Evolutionary conservation across 345 rosid genomes (phyloP).

Genomic region (Salix exigua): DNA sequence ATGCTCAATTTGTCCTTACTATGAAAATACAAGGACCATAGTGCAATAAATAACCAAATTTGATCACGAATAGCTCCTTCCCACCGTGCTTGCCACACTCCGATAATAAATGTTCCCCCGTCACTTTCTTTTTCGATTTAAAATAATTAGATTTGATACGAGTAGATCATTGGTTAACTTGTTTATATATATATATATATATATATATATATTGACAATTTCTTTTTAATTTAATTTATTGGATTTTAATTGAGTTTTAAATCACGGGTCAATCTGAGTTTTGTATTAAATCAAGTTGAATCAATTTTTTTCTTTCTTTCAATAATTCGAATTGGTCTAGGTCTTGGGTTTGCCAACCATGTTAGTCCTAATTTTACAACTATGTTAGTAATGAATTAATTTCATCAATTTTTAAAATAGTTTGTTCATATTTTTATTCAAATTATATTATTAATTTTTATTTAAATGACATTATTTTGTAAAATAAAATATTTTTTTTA

Average conservation of each 20-base stretch:
- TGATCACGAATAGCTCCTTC: background rate
- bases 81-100: slow-evolving; percentile 8
- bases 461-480: background rate
- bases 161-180: too few species aligned
- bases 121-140: background rate
- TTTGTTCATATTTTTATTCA: background rate
- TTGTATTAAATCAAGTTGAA: too few species aligned
- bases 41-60: background rate
- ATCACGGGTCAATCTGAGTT: too few species aligned
- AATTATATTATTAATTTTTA: background rate
- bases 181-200: too few species aligned
- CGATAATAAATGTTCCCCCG: background rate
- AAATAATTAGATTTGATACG: too few species aligned
- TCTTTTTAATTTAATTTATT: too few species aligned
- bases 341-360: too few species aligned
- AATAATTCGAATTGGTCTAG: too few species aligned
- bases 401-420: background rate
- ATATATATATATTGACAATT: too few species aligned
- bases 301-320: too few species aligned
- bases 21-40: background rate
- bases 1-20: background rate
- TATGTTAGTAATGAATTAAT: too few species aligned
- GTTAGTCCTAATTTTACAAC: accelerated
- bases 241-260: too few species aligned
- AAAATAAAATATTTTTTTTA: background rate